Evolutionary conservation across 768 basidiomycete species (phyloP), one percentile per base, ranked within the genome.

Genomic region (Dictyophora rubrovolvata): DNA sequence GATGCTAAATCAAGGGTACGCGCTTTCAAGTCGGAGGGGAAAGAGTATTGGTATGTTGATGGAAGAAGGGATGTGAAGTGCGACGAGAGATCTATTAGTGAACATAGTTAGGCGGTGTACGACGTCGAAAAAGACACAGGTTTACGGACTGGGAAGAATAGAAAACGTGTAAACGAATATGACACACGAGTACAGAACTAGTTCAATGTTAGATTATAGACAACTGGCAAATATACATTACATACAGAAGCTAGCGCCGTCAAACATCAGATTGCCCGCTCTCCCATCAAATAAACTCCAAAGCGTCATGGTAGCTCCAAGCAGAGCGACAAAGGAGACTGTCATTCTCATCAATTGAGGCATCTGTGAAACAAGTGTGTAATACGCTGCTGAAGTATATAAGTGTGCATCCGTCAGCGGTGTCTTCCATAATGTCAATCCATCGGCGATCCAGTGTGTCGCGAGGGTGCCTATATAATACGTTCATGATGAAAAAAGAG

Each of bases 381-480:
- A 93, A 70, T 93, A 93, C 55, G 79, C 73, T 7, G 89, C 90
- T 1, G 90, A 85, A 8, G 83, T 86, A 85, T 87, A 89, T 12
- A 93, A 77, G 63, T 87, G 82, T 62, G 84, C 83, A 65, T 93
- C 89, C n/a, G 87, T 91, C 65, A 72, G 65, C 48, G 90, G 89
- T 12, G 87, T 82, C 73, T 88, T 90, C 90, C 90, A 93, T 46
- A 93, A 77, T 35, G 90, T 93, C 54, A 90, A 74, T 1, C 89
- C 91, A 75, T 93, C 90, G n/a, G 90, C 90, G 62, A 89, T 91
- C 90, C 90, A 93, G 68, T 93, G 86, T 36, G 89, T 91, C 69
- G 90, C 90, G 5, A 93, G 76, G 50, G 86, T 74, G 54, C 90
- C 89, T 91, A 69, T n/a, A 14, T 17, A 16, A 37, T 23, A 53